phyloP scores from a whole-genome alignment of 2,329 filamentous ascomycete species.

The Diaporthe australafricana region DNA sequence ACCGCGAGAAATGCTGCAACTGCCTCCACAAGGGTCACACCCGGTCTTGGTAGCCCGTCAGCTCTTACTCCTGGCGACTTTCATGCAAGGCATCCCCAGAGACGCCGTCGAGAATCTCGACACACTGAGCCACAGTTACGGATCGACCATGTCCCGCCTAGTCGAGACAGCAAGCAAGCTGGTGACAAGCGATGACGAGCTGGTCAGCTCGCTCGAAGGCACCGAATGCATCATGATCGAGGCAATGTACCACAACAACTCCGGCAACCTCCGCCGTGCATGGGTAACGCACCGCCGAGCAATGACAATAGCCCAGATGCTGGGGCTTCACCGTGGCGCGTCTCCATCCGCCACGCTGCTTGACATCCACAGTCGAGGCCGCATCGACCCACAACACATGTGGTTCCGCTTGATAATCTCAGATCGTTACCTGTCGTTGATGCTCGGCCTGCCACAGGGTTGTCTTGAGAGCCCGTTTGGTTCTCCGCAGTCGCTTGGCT shows the following conservation, averaged over 20 bases:
- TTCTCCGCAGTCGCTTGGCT: constrained; percentile 43
- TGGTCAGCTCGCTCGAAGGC: constrained; percentile 59
- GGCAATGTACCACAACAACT: constrained; percentile 57
- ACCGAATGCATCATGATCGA: constrained; percentile 64
- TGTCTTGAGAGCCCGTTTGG: constrained; percentile 45
- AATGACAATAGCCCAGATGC: constrained; percentile 46
- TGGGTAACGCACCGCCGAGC: constrained; percentile 60
- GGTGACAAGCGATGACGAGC: constrained; percentile 59
- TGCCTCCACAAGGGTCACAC: constrained; percentile 45
- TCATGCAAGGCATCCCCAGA: constrained; percentile 45
- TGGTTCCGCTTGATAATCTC: constrained; percentile 59
- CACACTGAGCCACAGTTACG: constrained; percentile 38
- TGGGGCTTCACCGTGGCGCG: constrained; percentile 35
- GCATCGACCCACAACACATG: constrained; percentile 50
- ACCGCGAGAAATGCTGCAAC: constrained; percentile 47
- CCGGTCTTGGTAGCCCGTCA: constrained; percentile 50
- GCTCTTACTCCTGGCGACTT: constrained; percentile 47
- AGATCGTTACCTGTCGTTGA: constrained; percentile 60
- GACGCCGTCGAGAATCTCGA: background rate
- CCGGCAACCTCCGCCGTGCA: constrained; percentile 57
- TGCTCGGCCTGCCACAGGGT: constrained; percentile 59
- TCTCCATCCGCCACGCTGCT: constrained; percentile 42
- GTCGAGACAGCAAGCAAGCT: constrained; percentile 46
- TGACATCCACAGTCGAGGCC: constrained; percentile 41
- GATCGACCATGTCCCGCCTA: constrained; percentile 41